Conservation (phyloP, 805 yeast species). For the Candida ficus region DNA sequence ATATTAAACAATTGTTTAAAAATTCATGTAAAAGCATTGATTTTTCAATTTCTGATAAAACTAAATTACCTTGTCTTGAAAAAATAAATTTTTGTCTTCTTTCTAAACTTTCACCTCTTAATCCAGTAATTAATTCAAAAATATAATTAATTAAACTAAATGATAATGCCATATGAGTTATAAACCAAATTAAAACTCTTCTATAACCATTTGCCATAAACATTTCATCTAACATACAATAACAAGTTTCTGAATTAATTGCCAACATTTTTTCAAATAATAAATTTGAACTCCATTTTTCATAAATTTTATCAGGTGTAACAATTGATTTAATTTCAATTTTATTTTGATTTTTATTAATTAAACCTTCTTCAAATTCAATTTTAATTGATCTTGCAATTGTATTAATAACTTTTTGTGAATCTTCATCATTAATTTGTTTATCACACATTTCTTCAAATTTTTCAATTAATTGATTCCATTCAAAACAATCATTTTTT, state of each 20-base stretch:
- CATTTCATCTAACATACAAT: conserved; percentile 61
- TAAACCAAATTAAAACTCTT: conserved; percentile 59
- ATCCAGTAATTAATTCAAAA: conserved; percentile 51
- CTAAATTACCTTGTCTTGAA: conserved; percentile 52
- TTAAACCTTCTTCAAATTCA: conserved; percentile 33
- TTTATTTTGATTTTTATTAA: conserved; percentile 7
- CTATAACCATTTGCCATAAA: conserved; percentile 64
- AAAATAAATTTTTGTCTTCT: conserved; percentile 29
- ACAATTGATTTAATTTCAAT: conserved; percentile 17
- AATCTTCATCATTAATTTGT: conserved; percentile 24
- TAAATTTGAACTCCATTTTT: conserved; percentile 37
- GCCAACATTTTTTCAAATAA: conserved; percentile 48
- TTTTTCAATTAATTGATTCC: conserved; percentile 22
- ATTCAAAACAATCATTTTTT: conserved; percentile 12
- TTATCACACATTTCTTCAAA: conserved; percentile 25
- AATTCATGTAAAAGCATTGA: conserved; percentile 70
- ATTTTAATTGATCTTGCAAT: conserved; percentile 48
- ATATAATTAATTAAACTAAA: conserved; percentile 56
- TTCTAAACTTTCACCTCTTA: conserved; percentile 41
- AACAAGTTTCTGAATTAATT: conserved; percentile 47
- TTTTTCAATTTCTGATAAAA: conserved; percentile 52
- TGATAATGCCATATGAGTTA: conserved; percentile 57
- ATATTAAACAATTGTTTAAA: conserved; percentile 48
- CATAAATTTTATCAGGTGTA: conserved; percentile 49
- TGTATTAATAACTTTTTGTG: conserved; percentile 40